These are phyloP conservation scores for Debaryomyces castellii DNA, from an alignment of 805 yeast species.

Conservation along the genomic window DNA sequence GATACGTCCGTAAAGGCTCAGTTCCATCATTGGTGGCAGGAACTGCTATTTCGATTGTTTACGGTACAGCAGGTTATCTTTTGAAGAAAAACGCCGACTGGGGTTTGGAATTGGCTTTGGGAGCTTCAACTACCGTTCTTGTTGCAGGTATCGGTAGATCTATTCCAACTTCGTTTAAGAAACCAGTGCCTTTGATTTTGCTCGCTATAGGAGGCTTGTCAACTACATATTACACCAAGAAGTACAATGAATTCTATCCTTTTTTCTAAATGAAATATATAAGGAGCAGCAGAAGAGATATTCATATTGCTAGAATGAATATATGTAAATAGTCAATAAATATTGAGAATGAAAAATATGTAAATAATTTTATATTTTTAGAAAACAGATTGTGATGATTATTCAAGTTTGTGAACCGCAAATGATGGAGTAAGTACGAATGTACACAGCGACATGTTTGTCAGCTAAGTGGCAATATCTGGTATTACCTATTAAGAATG, in stretches of 20 bases:
- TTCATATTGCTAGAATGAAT: neutral
- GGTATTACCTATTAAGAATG: no score
- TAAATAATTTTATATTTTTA: no score
- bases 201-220: constrained; percentile 63
- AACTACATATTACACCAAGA: constrained; percentile 67
- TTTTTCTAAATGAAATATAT: neutral
- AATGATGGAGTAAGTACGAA: no score
- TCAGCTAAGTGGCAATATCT: no score
- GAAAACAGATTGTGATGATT: no score
- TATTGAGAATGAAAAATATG: no score
- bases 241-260: constrained; percentile 69
- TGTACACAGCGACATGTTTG: no score
- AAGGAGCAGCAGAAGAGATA: no score
- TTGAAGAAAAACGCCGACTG: constrained; percentile 69
- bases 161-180: constrained; percentile 53
- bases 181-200: constrained; percentile 74
- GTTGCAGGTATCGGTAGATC: constrained; percentile 77
- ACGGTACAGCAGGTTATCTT: constrained; percentile 74
- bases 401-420: no score
- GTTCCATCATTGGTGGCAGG: constrained; percentile 84
- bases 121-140: constrained; percentile 63
- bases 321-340: neutral
- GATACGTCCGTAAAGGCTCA: constrained; percentile 67
- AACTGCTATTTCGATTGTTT: constrained; percentile 53
- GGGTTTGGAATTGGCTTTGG: constrained; percentile 80